phyloP scores from a whole-genome alignment of 2,329 filamentous ascomycete genomes.

The Trichoderma endophyticum region DNA sequence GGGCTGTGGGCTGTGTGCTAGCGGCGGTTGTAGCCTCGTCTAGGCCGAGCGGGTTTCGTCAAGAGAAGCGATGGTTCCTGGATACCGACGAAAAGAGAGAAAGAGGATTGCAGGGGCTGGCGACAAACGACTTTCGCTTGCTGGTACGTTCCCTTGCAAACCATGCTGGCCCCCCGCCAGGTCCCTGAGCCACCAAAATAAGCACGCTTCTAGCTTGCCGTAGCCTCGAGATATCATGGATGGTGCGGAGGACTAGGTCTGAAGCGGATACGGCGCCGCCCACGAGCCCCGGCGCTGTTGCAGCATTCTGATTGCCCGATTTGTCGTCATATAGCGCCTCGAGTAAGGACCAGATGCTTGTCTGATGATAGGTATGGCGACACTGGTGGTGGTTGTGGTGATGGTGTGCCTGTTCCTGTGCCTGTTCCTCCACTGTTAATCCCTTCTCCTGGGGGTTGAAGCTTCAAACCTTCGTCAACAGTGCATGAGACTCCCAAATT shows the following conservation, averaged over 20 bases:
- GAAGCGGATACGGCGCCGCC: slow-evolving; percentile 6
- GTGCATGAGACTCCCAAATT: background rate
- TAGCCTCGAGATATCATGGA: background rate
- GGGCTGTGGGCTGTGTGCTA: background rate
- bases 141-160: background rate
- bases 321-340: background rate
- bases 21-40: slow-evolving; percentile 12
- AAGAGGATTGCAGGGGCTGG: background rate
- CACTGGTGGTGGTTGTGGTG: background rate
- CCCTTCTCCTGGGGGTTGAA: background rate
- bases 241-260: slow-evolving; percentile 11
- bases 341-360: background rate
- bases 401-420: background rate
- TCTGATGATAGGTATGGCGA: background rate
- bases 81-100: background rate
- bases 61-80: background rate
- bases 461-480: background rate
- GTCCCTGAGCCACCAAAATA: slow-evolving; percentile 14
- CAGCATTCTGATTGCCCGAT: background rate
- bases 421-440: background rate
- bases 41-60: background rate
- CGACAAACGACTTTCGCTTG: background rate
- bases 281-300: background rate
- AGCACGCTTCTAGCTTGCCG: slow-evolving; percentile 7
- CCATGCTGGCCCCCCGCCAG: background rate